These are phyloP conservation scores for Thielaviopsis euricoi DNA, from an alignment of 2,329 filamentous ascomycete species.

Conservation along the genomic window DNA sequence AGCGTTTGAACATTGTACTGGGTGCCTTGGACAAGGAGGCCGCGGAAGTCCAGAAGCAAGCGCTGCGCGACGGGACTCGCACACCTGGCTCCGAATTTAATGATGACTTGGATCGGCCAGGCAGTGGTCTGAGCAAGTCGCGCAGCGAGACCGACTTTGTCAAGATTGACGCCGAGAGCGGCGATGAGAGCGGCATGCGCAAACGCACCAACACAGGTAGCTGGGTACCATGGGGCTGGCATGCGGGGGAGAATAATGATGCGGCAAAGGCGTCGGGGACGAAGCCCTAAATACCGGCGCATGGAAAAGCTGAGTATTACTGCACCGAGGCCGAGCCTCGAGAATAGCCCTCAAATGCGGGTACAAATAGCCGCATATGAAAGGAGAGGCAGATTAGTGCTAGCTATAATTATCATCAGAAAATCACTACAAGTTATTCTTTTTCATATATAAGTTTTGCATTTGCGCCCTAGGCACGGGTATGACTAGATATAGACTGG, in stretches of 20 bases:
- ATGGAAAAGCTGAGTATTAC: not conserved
- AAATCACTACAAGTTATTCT: not conserved
- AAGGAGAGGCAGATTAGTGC: no score
- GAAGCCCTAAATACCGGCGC: constrained; percentile 18
- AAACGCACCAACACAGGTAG: constrained; percentile 20
- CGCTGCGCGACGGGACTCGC: constrained; percentile 10
- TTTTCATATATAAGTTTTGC: not conserved
- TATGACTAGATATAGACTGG: not conserved
- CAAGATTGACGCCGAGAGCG: constrained; percentile 64
- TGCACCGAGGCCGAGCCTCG: not conserved
- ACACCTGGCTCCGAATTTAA: constrained; percentile 6
- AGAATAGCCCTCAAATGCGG: not conserved
- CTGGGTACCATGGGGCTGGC: constrained; percentile 35
- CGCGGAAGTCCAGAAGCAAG: constrained; percentile 34
- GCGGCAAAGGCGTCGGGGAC: constrained; percentile 23
- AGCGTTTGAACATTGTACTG: constrained; percentile 57
- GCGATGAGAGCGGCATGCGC: constrained; percentile 33
- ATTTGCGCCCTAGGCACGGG: not conserved
- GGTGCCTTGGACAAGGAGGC: constrained; percentile 69
- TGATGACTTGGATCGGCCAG: constrained; percentile 22
- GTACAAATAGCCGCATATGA: no score
- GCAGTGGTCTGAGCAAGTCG: constrained; percentile 55
- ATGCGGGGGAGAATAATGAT: constrained; percentile 12
- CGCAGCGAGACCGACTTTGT: constrained; percentile 81
- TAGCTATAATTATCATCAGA: not conserved